Conservation (phyloP, 768 basidiomycete species). For the Leccinum subtestaceum region DNA sequence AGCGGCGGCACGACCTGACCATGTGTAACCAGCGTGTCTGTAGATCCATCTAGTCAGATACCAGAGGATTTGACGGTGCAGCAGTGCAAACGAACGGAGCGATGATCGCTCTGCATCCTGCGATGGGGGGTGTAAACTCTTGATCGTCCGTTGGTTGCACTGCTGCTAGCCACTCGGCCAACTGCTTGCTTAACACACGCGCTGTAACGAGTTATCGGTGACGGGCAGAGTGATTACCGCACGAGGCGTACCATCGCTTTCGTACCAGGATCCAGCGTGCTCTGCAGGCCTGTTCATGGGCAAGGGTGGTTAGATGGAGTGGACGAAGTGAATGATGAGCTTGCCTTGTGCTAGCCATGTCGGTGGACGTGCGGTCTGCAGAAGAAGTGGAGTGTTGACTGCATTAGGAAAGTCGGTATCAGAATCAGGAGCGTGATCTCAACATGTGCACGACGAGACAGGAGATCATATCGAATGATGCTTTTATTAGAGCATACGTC, state of each 20-base stretch:
- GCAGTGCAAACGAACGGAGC: constrained; percentile 68
- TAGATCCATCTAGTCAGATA: constrained; percentile 9
- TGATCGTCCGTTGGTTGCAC: constrained; percentile 48
- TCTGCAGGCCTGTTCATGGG: constrained; percentile 51
- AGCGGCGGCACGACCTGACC: constrained; percentile 90
- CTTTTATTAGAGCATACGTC: constrained; percentile 42
- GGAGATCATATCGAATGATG: constrained; percentile 15
- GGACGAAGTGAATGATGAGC: not conserved
- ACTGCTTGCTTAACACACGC: constrained; percentile 54
- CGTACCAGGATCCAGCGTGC: constrained; percentile 93
- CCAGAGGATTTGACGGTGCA: not conserved
- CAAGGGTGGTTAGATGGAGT: not conserved
- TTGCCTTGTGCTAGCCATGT: constrained; percentile 30
- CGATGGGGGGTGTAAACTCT: constrained; percentile 63
- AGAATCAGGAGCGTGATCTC: not conserved
- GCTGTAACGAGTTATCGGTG: constrained; percentile 38
- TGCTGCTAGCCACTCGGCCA: constrained; percentile 58
- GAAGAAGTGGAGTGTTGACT: constrained; percentile 19
- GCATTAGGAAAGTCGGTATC: constrained; percentile 24
- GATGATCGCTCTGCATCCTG: constrained; percentile 82
- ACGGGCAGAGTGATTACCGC: constrained; percentile 11
- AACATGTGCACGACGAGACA: not conserved
- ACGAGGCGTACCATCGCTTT: constrained; percentile 50
- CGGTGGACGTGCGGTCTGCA: constrained; percentile 11
- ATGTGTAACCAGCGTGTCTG: constrained; percentile 95